Evolutionary conservation across 345 rosid species (phyloP).

Genomic region (Bretschneidera sinensis): DNA sequence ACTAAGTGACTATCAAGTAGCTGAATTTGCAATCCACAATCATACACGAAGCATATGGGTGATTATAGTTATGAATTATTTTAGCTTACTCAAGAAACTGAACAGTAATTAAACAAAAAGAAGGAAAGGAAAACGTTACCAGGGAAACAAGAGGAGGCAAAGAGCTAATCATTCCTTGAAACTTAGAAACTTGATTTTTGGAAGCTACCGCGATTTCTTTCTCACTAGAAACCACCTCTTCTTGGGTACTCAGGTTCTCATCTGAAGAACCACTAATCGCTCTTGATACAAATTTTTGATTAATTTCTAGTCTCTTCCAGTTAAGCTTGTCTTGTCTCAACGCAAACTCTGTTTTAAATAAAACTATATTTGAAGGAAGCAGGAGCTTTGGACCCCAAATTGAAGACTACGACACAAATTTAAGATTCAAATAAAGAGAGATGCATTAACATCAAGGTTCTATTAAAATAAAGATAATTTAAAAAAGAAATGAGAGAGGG

Average conservation of each 20-base stretch:
- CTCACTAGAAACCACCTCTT: conserved; percentile 16
- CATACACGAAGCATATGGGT: no score
- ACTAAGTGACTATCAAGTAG: background rate
- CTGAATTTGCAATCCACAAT: background rate
- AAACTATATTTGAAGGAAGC: conserved; percentile 24
- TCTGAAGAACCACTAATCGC: conserved; percentile 35
- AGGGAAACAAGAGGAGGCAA: conserved; percentile 52
- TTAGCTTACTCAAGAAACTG: no score
- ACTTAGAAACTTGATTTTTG: conserved; percentile 26
- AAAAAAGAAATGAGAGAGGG: background rate
- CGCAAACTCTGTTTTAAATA: conserved; percentile 23
- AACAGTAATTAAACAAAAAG: background rate
- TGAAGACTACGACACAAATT: conserved; percentile 25
- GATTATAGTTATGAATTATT: no score
- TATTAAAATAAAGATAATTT: background rate
- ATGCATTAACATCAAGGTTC: background rate
- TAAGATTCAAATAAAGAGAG: background rate
- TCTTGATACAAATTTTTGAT: conserved; percentile 23
- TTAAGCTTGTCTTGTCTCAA: conserved; percentile 17
- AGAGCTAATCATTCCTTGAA: conserved; percentile 37
- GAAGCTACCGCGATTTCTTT: conserved; percentile 12
- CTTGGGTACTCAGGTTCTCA: conserved; percentile 26
- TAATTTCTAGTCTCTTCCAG: conserved; percentile 14
- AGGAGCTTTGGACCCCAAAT: conserved; percentile 29
- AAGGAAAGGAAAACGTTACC: conserved; percentile 35